A percentile compares a stretch with the other conserved stretches of the same genome.
Evolutionary conservation across 495 filamentous ascomycete genomes (phyloP).

Genomic region (Talaromyces trachyspermus): DNA sequence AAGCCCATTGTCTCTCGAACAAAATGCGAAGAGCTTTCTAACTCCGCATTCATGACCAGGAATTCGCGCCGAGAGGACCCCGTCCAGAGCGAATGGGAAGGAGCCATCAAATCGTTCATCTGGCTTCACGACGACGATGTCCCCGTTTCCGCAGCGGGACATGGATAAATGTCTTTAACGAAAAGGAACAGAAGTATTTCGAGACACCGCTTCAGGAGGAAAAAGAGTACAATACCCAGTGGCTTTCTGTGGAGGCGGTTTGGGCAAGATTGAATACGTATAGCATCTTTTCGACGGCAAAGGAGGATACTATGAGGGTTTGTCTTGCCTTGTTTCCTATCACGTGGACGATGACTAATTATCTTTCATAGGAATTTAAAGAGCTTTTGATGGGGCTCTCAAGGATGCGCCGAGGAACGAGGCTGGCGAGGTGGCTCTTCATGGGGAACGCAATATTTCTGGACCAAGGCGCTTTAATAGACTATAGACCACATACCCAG

Average conservation of each 20-base stretch:
- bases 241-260: slow-evolving; percentile 43
- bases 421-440: slow-evolving; percentile 46
- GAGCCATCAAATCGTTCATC: slow-evolving; percentile 43
- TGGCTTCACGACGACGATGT: slow-evolving; percentile 41
- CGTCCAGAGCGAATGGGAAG: slow-evolving; percentile 45
- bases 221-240: slow-evolving; percentile 33
- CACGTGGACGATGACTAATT: not conserved
- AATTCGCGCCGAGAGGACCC: slow-evolving; percentile 42
- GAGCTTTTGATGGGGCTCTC: slow-evolving; percentile 35
- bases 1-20: too few species aligned
- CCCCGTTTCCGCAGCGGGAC: slow-evolving; percentile 49
- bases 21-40: too few species aligned
- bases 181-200: slow-evolving; percentile 40
- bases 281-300: slow-evolving; percentile 51
- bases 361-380: slow-evolving; percentile 20
- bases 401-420: slow-evolving; percentile 41
- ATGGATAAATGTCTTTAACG: slow-evolving; percentile 48
- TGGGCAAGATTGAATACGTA: slow-evolving; percentile 51
- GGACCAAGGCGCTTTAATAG: slow-evolving; percentile 29
- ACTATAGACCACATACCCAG: too few species aligned
- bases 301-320: slow-evolving; percentile 41
- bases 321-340: slow-evolving; percentile 9
- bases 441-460: slow-evolving; percentile 46
- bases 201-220: slow-evolving; percentile 42
- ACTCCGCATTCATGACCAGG: too few species aligned